Conservation (phyloP, 192 early-diverging fungal species). For the Funneliformis geosporum region DNA sequence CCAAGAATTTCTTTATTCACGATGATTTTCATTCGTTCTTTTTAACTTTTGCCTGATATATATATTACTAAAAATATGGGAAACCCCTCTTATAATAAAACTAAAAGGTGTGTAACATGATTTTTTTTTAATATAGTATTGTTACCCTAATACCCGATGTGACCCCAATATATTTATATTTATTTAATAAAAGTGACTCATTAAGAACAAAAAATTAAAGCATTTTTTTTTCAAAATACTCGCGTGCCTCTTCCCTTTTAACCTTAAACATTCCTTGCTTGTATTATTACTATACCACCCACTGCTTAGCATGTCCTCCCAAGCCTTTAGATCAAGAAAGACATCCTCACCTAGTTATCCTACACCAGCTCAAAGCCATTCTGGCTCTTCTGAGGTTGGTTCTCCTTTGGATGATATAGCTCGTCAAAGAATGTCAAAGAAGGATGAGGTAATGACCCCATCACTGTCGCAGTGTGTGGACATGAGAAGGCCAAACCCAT, state of each 20-base stretch:
- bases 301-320: background rate
- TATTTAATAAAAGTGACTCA: too few relatives aligned
- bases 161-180: too few relatives aligned
- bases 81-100: too few relatives aligned
- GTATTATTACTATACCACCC: background rate
- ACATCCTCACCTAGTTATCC: conserved; percentile 7
- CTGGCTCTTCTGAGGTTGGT: conserved; percentile 39
- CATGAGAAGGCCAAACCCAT: background rate
- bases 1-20: too few relatives aligned
- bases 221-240: too few relatives aligned
- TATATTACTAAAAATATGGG: too few relatives aligned
- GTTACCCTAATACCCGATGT: too few relatives aligned
- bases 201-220: too few relatives aligned
- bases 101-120: too few relatives aligned
- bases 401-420: conserved; percentile 45
- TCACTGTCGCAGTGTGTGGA: background rate
- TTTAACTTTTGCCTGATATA: too few relatives aligned
- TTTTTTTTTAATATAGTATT: too few relatives aligned
- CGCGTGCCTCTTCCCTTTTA: background rate
- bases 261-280: conserved; percentile 7
- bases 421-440: conserved; percentile 46
- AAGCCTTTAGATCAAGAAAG: conserved; percentile 11
- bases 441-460: conserved; percentile 42
- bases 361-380: conserved; percentile 18
- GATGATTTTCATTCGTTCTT: too few relatives aligned